phyloP scores from a whole-genome alignment of 2,329 filamentous ascomycete genomes.

The Graphilbum ipis-grandicollis region DNA sequence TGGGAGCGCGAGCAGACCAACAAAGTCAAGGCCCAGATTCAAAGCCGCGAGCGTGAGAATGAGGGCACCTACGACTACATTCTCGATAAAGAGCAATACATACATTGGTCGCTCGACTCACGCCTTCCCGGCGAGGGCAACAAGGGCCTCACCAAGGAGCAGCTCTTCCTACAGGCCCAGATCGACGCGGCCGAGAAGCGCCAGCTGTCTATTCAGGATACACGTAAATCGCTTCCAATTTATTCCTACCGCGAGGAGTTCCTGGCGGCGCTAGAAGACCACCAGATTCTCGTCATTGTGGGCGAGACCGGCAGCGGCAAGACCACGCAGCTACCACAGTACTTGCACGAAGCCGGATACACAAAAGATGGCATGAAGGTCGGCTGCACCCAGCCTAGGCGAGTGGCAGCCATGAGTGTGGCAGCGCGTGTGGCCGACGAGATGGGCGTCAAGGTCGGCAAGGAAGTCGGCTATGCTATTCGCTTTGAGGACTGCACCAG shows the following conservation, averaged over 20 bases:
- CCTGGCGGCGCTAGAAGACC: slow-evolving; percentile 66
- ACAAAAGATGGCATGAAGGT: slow-evolving; percentile 73
- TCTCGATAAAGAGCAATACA: slow-evolving; percentile 75
- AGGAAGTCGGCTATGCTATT: slow-evolving; percentile 87
- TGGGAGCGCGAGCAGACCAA: slow-evolving; percentile 85
- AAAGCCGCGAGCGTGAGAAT: slow-evolving; percentile 54
- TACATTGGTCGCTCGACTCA: slow-evolving; percentile 67
- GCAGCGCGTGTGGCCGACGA: slow-evolving; percentile 93
- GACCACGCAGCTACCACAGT: slow-evolving; percentile 89
- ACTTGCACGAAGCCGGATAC: slow-evolving; percentile 78
- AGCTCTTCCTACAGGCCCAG: slow-evolving; percentile 61
- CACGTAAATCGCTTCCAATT: slow-evolving; percentile 75
- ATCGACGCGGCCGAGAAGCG: slow-evolving; percentile 81
- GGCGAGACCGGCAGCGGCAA: slow-evolving; percentile 93
- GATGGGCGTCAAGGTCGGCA: slow-evolving; percentile 74
- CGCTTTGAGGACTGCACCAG: slow-evolving; percentile 86
- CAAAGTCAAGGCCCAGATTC: slow-evolving; percentile 77
- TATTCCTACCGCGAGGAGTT: slow-evolving; percentile 78
- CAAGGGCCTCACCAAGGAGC: slow-evolving; percentile 57
- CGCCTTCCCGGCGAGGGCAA: slow-evolving; percentile 55
- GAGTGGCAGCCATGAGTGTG: slow-evolving; percentile 94
- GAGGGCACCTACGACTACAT: slow-evolving; percentile 84
- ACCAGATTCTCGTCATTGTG: slow-evolving; percentile 81
- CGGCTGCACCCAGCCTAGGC: slow-evolving; percentile 82
- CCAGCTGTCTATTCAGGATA: slow-evolving; percentile 77